Evolutionary conservation across 768 basidiomycete species (phyloP), one percentile per base, ranked within the genome.

Genomic region (Rubroboletus pulcherrimus): DNA sequence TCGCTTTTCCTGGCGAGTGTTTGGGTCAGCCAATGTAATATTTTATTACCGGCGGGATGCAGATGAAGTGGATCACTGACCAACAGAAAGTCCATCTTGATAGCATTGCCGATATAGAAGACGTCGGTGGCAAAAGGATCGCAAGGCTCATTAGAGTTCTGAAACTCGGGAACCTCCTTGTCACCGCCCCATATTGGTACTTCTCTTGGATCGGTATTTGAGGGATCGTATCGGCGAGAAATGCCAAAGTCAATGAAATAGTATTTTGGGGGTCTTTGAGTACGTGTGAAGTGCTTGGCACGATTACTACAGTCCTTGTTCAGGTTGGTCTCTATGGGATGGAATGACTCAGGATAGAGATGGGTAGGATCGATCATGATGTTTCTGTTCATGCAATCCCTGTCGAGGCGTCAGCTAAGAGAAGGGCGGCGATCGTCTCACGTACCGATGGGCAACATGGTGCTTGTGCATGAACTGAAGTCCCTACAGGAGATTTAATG

Each of bases 111-210:
- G 2, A 78, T 55, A 47, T 73, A 73, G 55, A 77, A 80, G 3
- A 81, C 66, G 30, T 80, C 79, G 0, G 73, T 73, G 0, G 72
- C 66, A 51, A 79, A 80, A 1, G 77, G 75, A 56, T 79, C 61
- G 19, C 66, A 66, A 1, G 63, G 68, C 0, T 51, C 29, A 1
- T 53, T 17, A 7, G 49, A 60, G 2, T 62, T 58, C 14, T 69
- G 61, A 52, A 70, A 72, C 43, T 78, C 77, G 0, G 78, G 78
- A 0, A 71, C 72, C 1, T 74, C 65, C 51, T 71, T 71, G 57
- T 83, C 78, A 2, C 70, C 77, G 1, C 78, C 79, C 7, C 58
- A 57, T 9, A 75, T 64, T 0, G 72, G 67, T 2, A 55, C 46
- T 37, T 69, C 73, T 2, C 62, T 55, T 0, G 75, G 73, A 0